Evolutionary conservation across 176 grass and related monocot species (phyloP).

Genomic region (Miscanthus lutarioriparius): DNA sequence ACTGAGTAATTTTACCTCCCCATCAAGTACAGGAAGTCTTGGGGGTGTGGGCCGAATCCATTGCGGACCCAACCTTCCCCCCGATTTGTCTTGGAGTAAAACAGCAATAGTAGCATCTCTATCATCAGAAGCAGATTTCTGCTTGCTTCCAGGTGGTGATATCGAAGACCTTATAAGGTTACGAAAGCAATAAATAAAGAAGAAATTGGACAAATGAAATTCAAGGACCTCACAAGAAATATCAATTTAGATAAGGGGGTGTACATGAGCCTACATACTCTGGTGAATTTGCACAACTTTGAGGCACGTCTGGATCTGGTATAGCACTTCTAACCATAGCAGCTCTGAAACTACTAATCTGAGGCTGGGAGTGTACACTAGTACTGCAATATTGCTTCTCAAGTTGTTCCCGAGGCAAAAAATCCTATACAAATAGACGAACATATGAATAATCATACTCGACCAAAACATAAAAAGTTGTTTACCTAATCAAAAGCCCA

Average conservation of each 20-base stretch:
- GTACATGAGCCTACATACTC: conserved; percentile 64
- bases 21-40: conserved; percentile 83
- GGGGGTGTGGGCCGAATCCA: conserved; percentile 89
- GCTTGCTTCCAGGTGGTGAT: conserved; percentile 61
- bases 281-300: conserved; percentile 64
- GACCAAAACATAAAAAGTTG: conserved; percentile 10
- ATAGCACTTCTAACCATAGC: conserved; percentile 74
- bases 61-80: conserved; percentile 69
- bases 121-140: conserved; percentile 52
- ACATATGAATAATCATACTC: neutral
- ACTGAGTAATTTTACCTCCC: conserved; percentile 62
- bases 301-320: conserved; percentile 83
- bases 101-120: conserved; percentile 62
- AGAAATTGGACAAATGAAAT: conserved; percentile 4
- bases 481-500: conserved; percentile 24
- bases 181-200: conserved; percentile 11
- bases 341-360: conserved; percentile 65
- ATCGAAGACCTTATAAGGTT: conserved; percentile 39
- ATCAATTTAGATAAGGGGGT: conserved; percentile 4
- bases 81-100: conserved; percentile 61
- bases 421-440: conserved; percentile 53
- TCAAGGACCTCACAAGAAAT: neutral
- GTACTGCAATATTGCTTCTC: conserved; percentile 60
- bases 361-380: conserved; percentile 48
- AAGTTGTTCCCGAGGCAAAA: conserved; percentile 79